Percentiles rank a stretch among this genome's conserved stretches.
Conservation (phyloP, 2,329 filamentous ascomycete species). For the Anthostomella pinea region DNA sequence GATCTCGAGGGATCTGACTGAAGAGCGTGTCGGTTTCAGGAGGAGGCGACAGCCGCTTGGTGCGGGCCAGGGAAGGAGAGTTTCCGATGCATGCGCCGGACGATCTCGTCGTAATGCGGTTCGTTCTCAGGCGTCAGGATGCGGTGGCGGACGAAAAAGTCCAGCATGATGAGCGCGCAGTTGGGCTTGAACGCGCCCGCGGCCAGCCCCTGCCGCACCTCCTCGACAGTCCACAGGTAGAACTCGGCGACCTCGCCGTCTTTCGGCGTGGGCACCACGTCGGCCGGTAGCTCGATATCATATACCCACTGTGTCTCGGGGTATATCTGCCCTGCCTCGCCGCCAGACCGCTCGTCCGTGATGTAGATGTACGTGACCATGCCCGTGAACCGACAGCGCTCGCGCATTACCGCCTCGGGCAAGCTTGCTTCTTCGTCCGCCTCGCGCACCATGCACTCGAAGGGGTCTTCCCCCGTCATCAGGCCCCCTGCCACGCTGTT, state of each 20-base stretch:
- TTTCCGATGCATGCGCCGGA: slow-evolving; percentile 69
- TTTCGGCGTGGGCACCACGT: slow-evolving; percentile 69
- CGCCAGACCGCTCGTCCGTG: slow-evolving; percentile 70
- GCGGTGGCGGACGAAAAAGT: slow-evolving; percentile 87
- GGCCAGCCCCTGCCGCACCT: slow-evolving; percentile 68
- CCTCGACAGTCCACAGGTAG: slow-evolving; percentile 70
- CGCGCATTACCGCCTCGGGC: slow-evolving; percentile 64
- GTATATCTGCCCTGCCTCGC: slow-evolving; percentile 78
- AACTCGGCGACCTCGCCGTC: slow-evolving; percentile 91
- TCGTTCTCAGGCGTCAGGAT: slow-evolving; percentile 79
- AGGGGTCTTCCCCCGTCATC: slow-evolving; percentile 73
- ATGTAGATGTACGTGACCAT: slow-evolving; percentile 84
- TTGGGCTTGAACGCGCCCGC: slow-evolving; percentile 88
- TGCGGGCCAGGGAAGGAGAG: slow-evolving; percentile 76
- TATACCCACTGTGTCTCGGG: slow-evolving; percentile 92
- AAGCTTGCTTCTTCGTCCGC: slow-evolving; percentile 86
- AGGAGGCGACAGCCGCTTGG: no score
- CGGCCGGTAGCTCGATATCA: slow-evolving; percentile 72
- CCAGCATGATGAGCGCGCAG: slow-evolving; percentile 77
- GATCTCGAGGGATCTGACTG: no score
- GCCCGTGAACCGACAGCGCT: slow-evolving; percentile 57
- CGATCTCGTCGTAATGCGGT: slow-evolving; percentile 72
- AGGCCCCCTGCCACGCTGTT: slow-evolving; percentile 89
- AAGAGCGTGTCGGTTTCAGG: no score
- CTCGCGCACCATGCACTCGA: slow-evolving; percentile 82